These are phyloP conservation scores for Trichoderma koningiopsis DNA, from an alignment of 2,329 filamentous ascomycete genomes.

Conservation along the genomic window DNA sequence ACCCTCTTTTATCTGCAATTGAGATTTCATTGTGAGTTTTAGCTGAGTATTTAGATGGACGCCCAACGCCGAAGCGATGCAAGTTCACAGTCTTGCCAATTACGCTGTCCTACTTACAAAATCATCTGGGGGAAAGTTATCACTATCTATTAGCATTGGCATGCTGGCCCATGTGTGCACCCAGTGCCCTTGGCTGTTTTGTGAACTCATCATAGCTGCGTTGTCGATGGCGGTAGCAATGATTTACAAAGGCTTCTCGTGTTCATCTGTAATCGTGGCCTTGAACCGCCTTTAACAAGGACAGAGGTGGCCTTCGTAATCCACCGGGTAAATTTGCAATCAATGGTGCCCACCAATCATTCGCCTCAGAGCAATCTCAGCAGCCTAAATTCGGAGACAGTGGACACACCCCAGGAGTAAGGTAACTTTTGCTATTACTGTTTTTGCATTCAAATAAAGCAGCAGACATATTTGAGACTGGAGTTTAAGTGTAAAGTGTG, in stretches of 20 bases:
- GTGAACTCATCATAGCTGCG: not conserved
- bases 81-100: not conserved
- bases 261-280: not conserved
- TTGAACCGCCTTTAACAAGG: not conserved
- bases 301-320: not conserved
- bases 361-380: not conserved
- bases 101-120: not conserved
- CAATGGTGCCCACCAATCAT: not conserved
- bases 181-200: not conserved
- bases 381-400: not conserved
- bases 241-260: not conserved
- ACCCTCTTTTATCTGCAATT: not conserved
- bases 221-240: not conserved
- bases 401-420: too few relatives aligned
- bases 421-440: too few relatives aligned
- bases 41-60: not conserved
- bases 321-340: not conserved
- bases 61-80: too few relatives aligned
- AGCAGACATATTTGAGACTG: too few relatives aligned
- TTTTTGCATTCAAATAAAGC: too few relatives aligned
- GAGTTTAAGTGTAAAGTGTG: too few relatives aligned
- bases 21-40: not conserved
- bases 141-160: not conserved
- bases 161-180: not conserved
- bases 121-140: not conserved